A percentile compares a stretch with the other conserved stretches of the same genome.
phyloP scores from a whole-genome alignment of 495 filamentous ascomycete genomes.

The Podospora bellae-mahoneyi region DNA sequence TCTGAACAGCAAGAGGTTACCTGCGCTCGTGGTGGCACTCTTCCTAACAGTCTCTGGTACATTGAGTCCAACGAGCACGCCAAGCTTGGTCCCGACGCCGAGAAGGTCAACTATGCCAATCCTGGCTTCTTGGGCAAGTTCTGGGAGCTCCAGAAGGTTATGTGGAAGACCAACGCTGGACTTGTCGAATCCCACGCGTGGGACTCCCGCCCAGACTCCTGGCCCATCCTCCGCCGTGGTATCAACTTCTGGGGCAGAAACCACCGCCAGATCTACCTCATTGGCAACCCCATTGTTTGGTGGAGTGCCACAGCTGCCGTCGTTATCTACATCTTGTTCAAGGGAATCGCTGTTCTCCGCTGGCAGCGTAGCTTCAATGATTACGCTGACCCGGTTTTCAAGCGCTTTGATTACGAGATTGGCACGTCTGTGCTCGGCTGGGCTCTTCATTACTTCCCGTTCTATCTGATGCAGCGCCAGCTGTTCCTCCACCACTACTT shows the following conservation, averaged over 20 bases:
- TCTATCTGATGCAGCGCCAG: constrained; percentile 91
- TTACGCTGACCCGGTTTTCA: constrained; percentile 76
- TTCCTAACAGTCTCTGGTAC: constrained; percentile 97
- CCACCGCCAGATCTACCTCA: constrained; percentile 90
- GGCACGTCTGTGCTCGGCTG: constrained; percentile 86
- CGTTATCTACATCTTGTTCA: constrained; percentile 73
- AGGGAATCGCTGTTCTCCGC: constrained; percentile 79
- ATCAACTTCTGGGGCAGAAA: constrained; percentile 99
- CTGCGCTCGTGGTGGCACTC: constrained; percentile 85
- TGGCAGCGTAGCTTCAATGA: constrained; percentile 93
- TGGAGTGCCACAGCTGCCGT: constrained; percentile 84
- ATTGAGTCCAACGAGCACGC: constrained; percentile 86
- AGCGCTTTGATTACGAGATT: constrained; percentile 96
- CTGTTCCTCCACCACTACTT: constrained; percentile 95
- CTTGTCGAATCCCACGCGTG: constrained; percentile 95
- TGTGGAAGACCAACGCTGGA: constrained; percentile 98
- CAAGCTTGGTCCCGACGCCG: constrained; percentile 64
- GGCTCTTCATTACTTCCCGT: constrained; percentile 97
- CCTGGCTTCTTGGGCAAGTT: constrained; percentile 98
- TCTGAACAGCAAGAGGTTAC: constrained; percentile 98
- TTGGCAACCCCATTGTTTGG: constrained; percentile 95
- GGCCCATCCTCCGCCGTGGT: constrained; percentile 88
- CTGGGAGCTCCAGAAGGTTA: constrained; percentile 98
- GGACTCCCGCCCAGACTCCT: constrained; percentile 92
- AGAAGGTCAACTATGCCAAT: constrained; percentile 92